Base-by-base conservation (phyloP, 2,329 filamentous ascomycete species). In the Neofusicoccum kwambonambiense region DNA sequence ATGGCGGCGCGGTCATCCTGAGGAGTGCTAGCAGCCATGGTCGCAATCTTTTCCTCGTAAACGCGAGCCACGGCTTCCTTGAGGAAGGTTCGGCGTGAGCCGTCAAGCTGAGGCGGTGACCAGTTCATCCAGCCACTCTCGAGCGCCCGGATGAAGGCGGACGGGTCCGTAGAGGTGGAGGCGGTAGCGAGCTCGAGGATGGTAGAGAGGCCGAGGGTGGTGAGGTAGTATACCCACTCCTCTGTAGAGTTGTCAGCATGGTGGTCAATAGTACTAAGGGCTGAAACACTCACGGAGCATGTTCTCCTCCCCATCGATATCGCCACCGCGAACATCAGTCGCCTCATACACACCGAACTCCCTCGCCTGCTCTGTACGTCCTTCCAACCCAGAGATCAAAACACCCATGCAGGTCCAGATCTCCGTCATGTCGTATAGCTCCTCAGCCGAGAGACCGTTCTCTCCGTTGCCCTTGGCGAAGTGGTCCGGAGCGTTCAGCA, bases 341-440 rank as follows among this genome's bases (percentile, higher is more conserved):
- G 74, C 71, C 31, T 87, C 82, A 69, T 84, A 89, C 37, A 89
- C 76, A 5, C 87, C 87, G 65, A 78, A 80, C 37, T 80, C 76
- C 35, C 85, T 79, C 27, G 87, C 87, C 69, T 87, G 81, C 22
- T 78, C 77, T 34, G 81, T 82, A 61, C 82, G 82, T 1, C 82
- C 85, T 64, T 84, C 82, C 56, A 88, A 82, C 9, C 80, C 81
- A 60, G 85, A 82, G 3, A 89, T 74, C 7, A 89, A 75, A 5
- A 83, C 81, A 19, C 81, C 80, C 45, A 89, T 72, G 69, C 86
- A 88, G 9, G 83, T 86, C 87, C 87, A 89, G 11, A 89, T 79
- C 69, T 89, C 87, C 44, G 81, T 86, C 80, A 89, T 87, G 70
- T 89, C 86, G 68, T 87, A 88, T 9, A 89, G 77, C 69, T 89